Evolutionary conservation across 2,329 filamentous ascomycete genomes (phyloP).

Genomic region (Hymenoscyphus repandus): DNA sequence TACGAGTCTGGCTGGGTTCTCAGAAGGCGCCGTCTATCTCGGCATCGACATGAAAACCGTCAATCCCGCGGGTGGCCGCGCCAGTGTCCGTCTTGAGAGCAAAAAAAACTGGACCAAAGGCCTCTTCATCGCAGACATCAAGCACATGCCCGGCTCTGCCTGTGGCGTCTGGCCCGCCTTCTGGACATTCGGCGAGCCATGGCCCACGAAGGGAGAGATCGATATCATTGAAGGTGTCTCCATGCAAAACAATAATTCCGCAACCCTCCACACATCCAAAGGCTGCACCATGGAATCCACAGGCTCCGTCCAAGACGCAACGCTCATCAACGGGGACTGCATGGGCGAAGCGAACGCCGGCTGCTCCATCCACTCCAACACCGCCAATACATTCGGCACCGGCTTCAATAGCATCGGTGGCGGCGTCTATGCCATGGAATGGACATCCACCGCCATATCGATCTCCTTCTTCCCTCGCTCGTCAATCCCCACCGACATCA

Average conservation of each 20-base stretch:
- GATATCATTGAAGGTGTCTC: slow-evolving; percentile 79
- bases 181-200: slow-evolving; percentile 52
- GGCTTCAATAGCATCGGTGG: slow-evolving; percentile 67
- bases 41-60: slow-evolving; percentile 60
- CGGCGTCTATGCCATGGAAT: slow-evolving; percentile 71
- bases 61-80: slow-evolving; percentile 54
- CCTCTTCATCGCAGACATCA: slow-evolving; percentile 53
- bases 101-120: slow-evolving; percentile 49
- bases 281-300: slow-evolving; percentile 38
- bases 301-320: slow-evolving; percentile 41
- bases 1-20: slow-evolving; percentile 40
- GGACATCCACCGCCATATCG: slow-evolving; percentile 66
- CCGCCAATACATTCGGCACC: slow-evolving; percentile 55
- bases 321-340: slow-evolving; percentile 50
- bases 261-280: slow-evolving; percentile 61
- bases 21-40: slow-evolving; percentile 54
- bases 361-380: slow-evolving; percentile 50
- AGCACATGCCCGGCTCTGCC: slow-evolving; percentile 51
- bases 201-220: slow-evolving; percentile 69
- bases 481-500: slow-evolving; percentile 59
- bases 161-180: slow-evolving; percentile 60
- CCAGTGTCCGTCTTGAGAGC: slow-evolving; percentile 62
- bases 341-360: slow-evolving; percentile 46
- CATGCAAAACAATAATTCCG: slow-evolving; percentile 48
- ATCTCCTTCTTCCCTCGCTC: slow-evolving; percentile 77